A percentile compares a stretch with the other conserved stretches of the same genome.
Evolutionary conservation across 163 green algal species (phyloP).

Genomic region (Scenedesmus sp.): DNA sequence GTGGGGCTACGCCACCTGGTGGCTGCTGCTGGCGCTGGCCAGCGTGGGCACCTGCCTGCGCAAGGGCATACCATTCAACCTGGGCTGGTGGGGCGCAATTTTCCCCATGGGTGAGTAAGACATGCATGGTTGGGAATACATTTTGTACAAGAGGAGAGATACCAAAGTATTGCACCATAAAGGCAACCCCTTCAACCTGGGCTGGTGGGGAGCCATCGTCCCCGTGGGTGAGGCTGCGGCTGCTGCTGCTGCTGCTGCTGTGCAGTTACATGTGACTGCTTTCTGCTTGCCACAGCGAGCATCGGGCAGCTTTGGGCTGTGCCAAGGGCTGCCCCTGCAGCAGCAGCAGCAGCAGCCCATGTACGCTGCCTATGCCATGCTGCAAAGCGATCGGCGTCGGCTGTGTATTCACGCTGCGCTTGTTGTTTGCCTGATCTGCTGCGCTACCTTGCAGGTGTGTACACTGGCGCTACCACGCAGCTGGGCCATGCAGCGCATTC

Average conservation of each 20-base stretch:
- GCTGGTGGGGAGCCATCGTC: not conserved
- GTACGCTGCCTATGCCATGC: not conserved
- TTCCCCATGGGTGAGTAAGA: slow-evolving; percentile 24
- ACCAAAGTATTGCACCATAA: not conserved
- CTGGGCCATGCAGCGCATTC: not conserved
- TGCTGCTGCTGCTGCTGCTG: not conserved
- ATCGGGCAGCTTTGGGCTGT: not conserved
- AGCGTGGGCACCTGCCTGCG: not conserved
- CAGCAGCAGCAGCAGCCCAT: too few species aligned
- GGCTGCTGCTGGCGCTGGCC: slow-evolving; percentile 38
- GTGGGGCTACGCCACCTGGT: slow-evolving; percentile 43
- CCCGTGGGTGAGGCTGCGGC: not conserved
- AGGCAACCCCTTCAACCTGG: not conserved
- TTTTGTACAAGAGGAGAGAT: not conserved
- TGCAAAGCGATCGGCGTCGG: too few species aligned
- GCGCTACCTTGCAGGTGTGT: not conserved
- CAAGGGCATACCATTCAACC: slow-evolving; percentile 49
- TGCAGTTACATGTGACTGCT: not conserved
- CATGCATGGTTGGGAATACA: not conserved
- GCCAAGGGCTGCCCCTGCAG: not conserved
- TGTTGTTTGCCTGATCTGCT: not conserved
- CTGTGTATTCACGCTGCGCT: not conserved
- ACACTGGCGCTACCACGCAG: slow-evolving; percentile 4
- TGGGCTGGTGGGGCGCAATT: slow-evolving; percentile 38
- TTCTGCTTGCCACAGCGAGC: not conserved